Conservation (phyloP, 228 moss, liverwort and hornwort genomes). For the Sphagnum fallax region DNA sequence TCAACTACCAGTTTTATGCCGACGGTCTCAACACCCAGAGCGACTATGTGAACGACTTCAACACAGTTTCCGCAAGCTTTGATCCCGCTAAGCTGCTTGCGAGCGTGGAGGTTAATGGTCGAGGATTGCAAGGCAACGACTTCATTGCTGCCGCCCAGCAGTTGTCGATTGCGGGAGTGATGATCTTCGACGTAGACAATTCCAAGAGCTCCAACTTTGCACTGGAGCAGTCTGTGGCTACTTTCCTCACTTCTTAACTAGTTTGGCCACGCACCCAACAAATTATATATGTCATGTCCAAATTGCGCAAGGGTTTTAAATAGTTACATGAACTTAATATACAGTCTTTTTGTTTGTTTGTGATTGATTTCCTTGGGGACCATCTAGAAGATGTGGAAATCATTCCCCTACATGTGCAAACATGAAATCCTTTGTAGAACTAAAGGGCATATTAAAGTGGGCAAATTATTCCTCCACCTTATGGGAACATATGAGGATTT, state of each 20-base stretch:
- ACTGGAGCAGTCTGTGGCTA: slow-evolving; percentile 6
- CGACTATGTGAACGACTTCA: slow-evolving; percentile 11
- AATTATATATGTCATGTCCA: too few species aligned
- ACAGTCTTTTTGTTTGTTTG: too few species aligned
- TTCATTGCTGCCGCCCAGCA: slow-evolving; percentile 14
- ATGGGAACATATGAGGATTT: too few species aligned
- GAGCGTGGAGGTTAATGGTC: slow-evolving; percentile 11
- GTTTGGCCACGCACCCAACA: too few species aligned
- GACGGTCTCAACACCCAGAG: slow-evolving; percentile 6
- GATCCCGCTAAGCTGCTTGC: slow-evolving; percentile 8
- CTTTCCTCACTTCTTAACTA: slow-evolving; percentile 13
- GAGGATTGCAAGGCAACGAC: slow-evolving; percentile 12
- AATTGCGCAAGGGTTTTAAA: too few species aligned
- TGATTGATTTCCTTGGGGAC: too few species aligned
- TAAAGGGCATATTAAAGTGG: too few species aligned
- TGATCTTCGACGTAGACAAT: slow-evolving; percentile 24
- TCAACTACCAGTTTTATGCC: slow-evolving; percentile 38
- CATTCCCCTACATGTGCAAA: too few species aligned
- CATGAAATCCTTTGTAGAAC: too few species aligned
- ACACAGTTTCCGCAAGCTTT: slow-evolving; percentile 7
- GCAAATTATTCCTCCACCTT: too few species aligned
- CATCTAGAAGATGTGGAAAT: too few species aligned
- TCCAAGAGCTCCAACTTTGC: slow-evolving; percentile 11
- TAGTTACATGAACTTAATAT: too few species aligned
- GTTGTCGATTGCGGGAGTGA: slow-evolving; percentile 23